A percentile compares a stretch with the other conserved stretches of the same genome.
Evolutionary conservation across 2,329 filamentous ascomycete genomes (phyloP).

Genomic region (Penicillium sp.): DNA sequence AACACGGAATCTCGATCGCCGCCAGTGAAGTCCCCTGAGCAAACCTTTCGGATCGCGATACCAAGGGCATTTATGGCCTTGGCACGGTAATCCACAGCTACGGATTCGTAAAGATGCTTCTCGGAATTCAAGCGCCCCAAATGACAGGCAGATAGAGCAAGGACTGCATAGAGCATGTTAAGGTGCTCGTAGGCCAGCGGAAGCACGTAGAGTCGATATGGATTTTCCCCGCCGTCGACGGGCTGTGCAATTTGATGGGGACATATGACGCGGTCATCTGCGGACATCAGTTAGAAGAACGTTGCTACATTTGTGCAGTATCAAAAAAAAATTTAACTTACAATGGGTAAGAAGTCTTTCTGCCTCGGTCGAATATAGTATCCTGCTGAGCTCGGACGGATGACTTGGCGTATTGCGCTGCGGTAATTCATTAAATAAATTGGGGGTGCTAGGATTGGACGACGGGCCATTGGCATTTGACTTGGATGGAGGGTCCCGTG

Average conservation of each 20-base stretch:
- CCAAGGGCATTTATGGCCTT: constrained; percentile 35
- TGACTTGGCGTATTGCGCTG: neutral
- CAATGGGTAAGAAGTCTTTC: constrained; percentile 28
- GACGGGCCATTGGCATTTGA: neutral
- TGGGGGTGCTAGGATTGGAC: neutral
- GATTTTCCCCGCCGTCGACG: constrained; percentile 27
- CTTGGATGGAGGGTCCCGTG: neutral
- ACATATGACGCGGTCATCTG: constrained; percentile 34
- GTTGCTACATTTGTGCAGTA: neutral
- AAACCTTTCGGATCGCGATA: constrained; percentile 27
- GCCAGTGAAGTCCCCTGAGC: constrained; percentile 27
- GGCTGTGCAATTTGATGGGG: constrained; percentile 35
- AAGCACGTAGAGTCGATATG: constrained; percentile 34
- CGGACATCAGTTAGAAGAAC: neutral
- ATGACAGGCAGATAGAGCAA: constrained; percentile 35
- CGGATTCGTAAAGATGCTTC: constrained; percentile 25
- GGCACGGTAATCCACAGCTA: constrained; percentile 34
- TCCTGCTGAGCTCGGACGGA: neutral
- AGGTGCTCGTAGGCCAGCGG: constrained; percentile 34
- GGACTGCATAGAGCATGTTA: constrained; percentile 32
- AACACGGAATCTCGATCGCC: constrained; percentile 35
- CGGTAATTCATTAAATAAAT: neutral
- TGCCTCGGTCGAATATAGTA: constrained; percentile 18
- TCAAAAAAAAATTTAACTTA: constrained; percentile 7
- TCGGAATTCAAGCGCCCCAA: constrained; percentile 28